Percentiles rank a stretch among this genome's conserved stretches.
Conservation (phyloP, 1,139 yeast species). For the Petasospora fabianii region DNA sequence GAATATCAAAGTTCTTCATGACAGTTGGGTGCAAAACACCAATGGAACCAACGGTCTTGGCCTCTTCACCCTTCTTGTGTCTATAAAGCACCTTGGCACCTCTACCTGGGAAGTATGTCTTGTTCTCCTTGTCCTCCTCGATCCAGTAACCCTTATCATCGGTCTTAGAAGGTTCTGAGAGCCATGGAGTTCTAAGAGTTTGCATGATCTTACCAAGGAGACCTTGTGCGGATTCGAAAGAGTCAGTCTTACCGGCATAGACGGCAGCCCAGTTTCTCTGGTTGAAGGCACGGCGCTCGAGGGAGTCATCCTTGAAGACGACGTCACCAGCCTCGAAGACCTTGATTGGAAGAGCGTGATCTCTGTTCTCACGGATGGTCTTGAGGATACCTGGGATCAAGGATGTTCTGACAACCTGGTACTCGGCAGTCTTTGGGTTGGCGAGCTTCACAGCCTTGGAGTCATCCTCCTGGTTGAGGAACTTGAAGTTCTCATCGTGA, state of each 20-base stretch:
- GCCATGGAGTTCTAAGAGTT: conserved; percentile 87
- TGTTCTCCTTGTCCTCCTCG: conserved; percentile 60
- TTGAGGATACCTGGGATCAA: conserved; percentile 92
- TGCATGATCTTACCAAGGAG: conserved; percentile 93
- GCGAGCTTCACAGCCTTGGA: conserved; percentile 82
- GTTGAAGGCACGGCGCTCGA: conserved; percentile 89
- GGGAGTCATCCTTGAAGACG: conserved; percentile 72
- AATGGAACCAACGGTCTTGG: conserved; percentile 67
- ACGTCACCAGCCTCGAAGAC: conserved; percentile 96
- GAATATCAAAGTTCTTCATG: conserved; percentile 78
- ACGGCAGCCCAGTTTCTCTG: conserved; percentile 95
- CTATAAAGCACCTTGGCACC: conserved; percentile 86
- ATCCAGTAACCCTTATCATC: conserved; percentile 80
- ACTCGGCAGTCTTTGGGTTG: conserved; percentile 94
- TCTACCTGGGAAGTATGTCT: conserved; percentile 94
- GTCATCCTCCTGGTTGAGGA: conserved; percentile 73
- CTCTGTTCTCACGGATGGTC: conserved; percentile 93
- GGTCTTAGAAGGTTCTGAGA: conserved; percentile 49
- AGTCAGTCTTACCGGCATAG: conserved; percentile 91
- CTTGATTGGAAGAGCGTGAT: conserved; percentile 89
- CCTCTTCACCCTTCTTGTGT: conserved; percentile 52
- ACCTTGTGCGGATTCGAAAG: conserved; percentile 94
- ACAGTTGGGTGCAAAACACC: conserved; percentile 98
- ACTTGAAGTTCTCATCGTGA: conserved; percentile 93
- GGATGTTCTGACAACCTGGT: conserved; percentile 96